Evolutionary conservation across 129 eudicot species (phyloP).

Genomic region (Oenanthe sinensis): DNA sequence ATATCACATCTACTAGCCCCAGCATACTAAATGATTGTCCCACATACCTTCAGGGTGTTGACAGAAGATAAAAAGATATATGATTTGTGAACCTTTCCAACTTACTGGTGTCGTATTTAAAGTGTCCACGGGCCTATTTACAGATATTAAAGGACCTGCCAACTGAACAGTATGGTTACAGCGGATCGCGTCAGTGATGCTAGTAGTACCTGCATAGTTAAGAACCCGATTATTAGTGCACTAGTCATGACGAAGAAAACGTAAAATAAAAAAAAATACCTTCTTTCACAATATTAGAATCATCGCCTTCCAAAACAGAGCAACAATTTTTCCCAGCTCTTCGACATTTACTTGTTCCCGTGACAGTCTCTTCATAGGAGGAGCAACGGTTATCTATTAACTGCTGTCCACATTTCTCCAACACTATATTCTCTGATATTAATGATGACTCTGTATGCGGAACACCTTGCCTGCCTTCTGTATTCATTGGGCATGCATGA

Average conservation of each 20-base stretch:
- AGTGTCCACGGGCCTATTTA: slow-evolving; percentile 20
- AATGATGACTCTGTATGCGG: slow-evolving; percentile 18
- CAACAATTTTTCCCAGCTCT: slow-evolving; percentile 22
- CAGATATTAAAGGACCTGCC: slow-evolving; percentile 19
- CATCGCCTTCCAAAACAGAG: slow-evolving; percentile 19
- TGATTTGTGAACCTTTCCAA: slow-evolving; percentile 3
- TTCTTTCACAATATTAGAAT: slow-evolving; percentile 22
- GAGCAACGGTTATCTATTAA: slow-evolving; percentile 18
- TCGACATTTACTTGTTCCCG: slow-evolving; percentile 16
- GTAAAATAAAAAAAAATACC: slow-evolving; percentile 2
- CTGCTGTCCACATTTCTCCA: slow-evolving; percentile 20
- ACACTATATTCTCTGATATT: slow-evolving; percentile 17
- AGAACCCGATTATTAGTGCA: slow-evolving; percentile 1
- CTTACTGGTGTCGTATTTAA: slow-evolving; percentile 39
- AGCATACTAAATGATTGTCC: background rate
- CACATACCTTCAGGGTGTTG: background rate
- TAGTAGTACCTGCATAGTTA: slow-evolving; percentile 35
- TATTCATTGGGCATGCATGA: slow-evolving; percentile 8
- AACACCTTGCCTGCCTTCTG: slow-evolving; percentile 21
- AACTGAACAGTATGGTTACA: slow-evolving; percentile 25
- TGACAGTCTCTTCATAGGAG: slow-evolving; percentile 18
- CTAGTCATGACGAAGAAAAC: background rate
- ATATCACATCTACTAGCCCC: background rate
- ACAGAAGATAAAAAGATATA: background rate
- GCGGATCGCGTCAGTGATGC: slow-evolving; percentile 18